These are phyloP conservation scores for Hyaloscypha finlandica DNA, from an alignment of 495 filamentous ascomycete species.

Conservation along the genomic window DNA sequence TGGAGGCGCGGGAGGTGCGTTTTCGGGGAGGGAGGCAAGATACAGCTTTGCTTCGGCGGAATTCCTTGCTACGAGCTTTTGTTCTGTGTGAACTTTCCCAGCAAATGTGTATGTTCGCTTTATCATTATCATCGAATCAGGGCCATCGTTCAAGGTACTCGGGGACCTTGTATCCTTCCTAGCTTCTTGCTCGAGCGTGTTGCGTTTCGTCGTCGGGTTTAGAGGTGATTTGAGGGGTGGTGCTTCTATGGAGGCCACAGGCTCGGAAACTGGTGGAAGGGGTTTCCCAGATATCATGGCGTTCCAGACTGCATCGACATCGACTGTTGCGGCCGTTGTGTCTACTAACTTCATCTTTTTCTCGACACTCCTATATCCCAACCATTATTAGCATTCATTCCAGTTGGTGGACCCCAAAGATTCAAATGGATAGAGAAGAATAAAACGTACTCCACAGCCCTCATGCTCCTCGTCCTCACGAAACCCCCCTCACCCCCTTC, in stretches of 20 bases:
- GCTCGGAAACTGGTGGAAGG: slow-evolving; percentile 28
- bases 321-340: slow-evolving; percentile 72
- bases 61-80: slow-evolving; percentile 74
- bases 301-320: slow-evolving; percentile 89
- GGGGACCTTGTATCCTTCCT: slow-evolving; percentile 9
- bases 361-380: slow-evolving; percentile 57
- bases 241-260: slow-evolving; percentile 29
- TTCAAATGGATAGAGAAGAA: not conserved
- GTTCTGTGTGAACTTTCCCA: slow-evolving; percentile 79
- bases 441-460: slow-evolving; percentile 52
- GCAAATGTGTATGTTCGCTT: slow-evolving; percentile 90
- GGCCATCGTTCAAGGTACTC: slow-evolving; percentile 30
- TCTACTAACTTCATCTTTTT: slow-evolving; percentile 54
- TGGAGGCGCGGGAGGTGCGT: slow-evolving; percentile 18
- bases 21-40: slow-evolving; percentile 51
- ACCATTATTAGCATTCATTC: slow-evolving; percentile 7
- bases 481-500: slow-evolving; percentile 75
- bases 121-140: slow-evolving; percentile 69
- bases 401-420: not conserved
- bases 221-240: slow-evolving; percentile 8
- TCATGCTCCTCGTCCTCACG: slow-evolving; percentile 79
- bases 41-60: slow-evolving; percentile 83
- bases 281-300: slow-evolving; percentile 59
- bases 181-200: slow-evolving; percentile 10
- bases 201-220: not conserved